These are phyloP conservation scores for Penicillium olsonii DNA, from an alignment of 2,329 filamentous ascomycete genomes.

Conservation along the genomic window DNA sequence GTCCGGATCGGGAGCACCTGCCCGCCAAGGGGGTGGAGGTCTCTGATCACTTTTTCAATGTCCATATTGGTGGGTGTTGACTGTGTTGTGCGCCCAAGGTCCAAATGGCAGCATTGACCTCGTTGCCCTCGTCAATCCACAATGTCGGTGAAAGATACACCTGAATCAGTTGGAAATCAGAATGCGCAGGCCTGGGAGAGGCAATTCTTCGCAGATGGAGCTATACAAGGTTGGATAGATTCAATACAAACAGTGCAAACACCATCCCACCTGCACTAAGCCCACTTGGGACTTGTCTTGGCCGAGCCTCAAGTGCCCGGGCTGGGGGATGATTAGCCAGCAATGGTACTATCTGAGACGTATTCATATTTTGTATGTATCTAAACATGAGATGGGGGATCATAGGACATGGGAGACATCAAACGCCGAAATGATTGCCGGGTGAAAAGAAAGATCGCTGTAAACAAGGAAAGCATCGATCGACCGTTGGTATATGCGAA, in stretches of 20 bases:
- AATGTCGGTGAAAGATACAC: too few relatives aligned
- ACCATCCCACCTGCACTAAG: not conserved
- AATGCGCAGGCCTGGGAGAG: not conserved
- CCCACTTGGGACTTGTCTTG: not conserved
- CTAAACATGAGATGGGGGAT: conserved; percentile 2
- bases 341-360: too few relatives aligned
- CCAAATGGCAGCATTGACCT: too few relatives aligned
- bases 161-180: not conserved
- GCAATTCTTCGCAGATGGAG: not conserved
- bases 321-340: too few relatives aligned
- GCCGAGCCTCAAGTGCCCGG: too few relatives aligned
- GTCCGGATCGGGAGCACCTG: conserved; percentile 44
- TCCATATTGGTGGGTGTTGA: conserved; percentile 21
- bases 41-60: conserved; percentile 22
- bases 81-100: not conserved
- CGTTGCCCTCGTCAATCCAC: too few relatives aligned
- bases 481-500: conserved; percentile 18
- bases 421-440: conserved; percentile 21
- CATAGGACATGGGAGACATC: conserved; percentile 13
- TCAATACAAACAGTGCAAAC: conserved; percentile 8
- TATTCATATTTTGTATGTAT: conserved; percentile 4
- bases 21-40: conserved; percentile 34
- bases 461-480: conserved; percentile 19
- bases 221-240: conserved; percentile 8
- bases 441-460: conserved; percentile 22